These are phyloP conservation scores for Mycena olivaceomarginata DNA, from an alignment of 768 basidiomycete genomes.

Conservation along the genomic window DNA sequence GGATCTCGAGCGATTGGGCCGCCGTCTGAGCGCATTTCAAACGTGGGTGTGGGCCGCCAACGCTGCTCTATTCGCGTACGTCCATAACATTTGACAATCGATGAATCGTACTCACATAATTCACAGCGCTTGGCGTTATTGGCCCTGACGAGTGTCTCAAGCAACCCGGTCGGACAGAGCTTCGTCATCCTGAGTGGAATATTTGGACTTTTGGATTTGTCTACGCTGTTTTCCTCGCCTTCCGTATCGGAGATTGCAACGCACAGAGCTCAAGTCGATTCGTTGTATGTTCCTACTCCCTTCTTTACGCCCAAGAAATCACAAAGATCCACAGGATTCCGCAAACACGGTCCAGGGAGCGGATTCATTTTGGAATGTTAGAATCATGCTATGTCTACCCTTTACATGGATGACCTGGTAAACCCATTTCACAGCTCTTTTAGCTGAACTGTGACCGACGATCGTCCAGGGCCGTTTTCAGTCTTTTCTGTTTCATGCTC, in stretches of 20 bases:
- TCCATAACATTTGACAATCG: no score
- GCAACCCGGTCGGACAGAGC: neutral
- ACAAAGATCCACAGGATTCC: neutral
- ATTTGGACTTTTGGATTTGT: conserved; percentile 1
- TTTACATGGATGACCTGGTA: conserved; percentile 8
- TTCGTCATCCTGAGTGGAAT: conserved; percentile 9
- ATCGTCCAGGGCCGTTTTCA: neutral
- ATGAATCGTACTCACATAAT: no score
- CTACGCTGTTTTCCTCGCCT: neutral
- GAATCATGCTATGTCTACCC: conserved; percentile 1
- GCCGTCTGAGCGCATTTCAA: neutral
- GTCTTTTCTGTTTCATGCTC: neutral
- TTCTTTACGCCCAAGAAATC: neutral
- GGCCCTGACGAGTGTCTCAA: neutral
- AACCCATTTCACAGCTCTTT: neutral
- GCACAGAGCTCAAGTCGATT: neutral
- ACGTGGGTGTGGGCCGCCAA: neutral
- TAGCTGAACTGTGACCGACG: no score
- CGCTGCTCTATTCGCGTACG: neutral
- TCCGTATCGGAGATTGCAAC: neutral
- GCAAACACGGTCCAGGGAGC: neutral
- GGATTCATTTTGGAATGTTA: neutral
- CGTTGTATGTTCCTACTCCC: neutral
- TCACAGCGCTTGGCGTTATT: neutral
- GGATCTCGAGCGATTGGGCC: neutral